phyloP scores from a whole-genome alignment of 345 rosid species.

The Ailanthus altissimus region DNA sequence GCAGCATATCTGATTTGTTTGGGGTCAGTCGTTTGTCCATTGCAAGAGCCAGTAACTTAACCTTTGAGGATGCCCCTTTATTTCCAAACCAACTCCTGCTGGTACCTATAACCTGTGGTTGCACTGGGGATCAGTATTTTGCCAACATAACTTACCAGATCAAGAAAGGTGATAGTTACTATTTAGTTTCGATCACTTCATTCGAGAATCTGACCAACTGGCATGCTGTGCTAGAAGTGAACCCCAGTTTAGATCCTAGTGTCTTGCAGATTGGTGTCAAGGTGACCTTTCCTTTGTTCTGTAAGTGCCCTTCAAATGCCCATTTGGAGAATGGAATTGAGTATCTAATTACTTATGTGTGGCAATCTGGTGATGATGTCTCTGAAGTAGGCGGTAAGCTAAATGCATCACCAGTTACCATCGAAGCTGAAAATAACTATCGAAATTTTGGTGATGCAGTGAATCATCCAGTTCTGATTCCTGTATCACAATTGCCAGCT shows the following conservation, averaged over 20 bases:
- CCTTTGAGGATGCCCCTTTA: conserved; percentile 40
- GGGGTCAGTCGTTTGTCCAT: conserved; percentile 35
- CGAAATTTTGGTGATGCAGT: conserved; percentile 35
- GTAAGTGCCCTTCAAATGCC: conserved; percentile 55
- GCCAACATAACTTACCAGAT: conserved; percentile 54
- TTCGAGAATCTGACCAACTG: conserved; percentile 56
- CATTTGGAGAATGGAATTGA: conserved; percentile 35
- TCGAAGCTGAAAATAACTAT: conserved; percentile 44
- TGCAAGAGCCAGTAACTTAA: conserved; percentile 50
- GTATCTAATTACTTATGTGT: conserved; percentile 49
- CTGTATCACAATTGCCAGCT: conserved; percentile 47
- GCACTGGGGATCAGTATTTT: conserved; percentile 47
- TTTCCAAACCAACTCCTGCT: conserved; percentile 53
- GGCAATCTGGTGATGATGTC: conserved; percentile 51
- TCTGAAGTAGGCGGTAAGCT: conserved; percentile 41
- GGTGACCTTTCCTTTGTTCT: conserved; percentile 53
- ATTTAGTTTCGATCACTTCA: conserved; percentile 38
- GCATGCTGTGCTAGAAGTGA: conserved; percentile 41
- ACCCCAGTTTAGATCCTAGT: conserved; percentile 39
- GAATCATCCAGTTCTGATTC: conserved; percentile 51
- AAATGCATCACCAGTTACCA: conserved; percentile 38
- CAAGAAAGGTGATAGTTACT: conserved; percentile 51
- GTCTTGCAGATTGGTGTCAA: conserved; percentile 41
- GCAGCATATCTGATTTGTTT: conserved; percentile 52
- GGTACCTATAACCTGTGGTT: conserved; percentile 54